Evolutionary conservation across 768 basidiomycete genomes (phyloP).

Genomic region (Termitomyces sp.): DNA sequence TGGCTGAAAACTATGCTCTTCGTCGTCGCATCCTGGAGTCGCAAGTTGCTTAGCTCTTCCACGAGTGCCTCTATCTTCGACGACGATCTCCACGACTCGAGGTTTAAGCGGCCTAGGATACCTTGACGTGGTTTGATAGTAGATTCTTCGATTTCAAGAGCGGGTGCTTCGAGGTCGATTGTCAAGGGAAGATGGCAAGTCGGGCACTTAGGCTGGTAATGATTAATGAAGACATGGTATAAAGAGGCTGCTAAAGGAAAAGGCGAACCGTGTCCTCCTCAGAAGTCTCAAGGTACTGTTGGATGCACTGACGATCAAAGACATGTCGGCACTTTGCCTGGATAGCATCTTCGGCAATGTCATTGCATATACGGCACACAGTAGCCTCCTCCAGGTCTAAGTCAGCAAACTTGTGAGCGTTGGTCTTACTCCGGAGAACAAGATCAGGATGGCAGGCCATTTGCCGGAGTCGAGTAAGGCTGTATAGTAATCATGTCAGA

Average conservation of each 20-base stretch:
- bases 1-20: constrained; percentile 98
- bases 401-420: constrained; percentile 54
- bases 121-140: constrained; percentile 66
- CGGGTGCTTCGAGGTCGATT: constrained; percentile 94
- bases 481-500: constrained; percentile 22
- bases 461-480: constrained; percentile 93
- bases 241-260: neutral
- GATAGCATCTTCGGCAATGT: constrained; percentile 96
- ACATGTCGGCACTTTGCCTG: constrained; percentile 90
- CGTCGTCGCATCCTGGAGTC: constrained; percentile 82
- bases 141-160: constrained; percentile 76
- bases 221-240: neutral
- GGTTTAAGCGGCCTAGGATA: constrained; percentile 85
- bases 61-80: constrained; percentile 96
- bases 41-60: constrained; percentile 86
- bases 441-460: constrained; percentile 96
- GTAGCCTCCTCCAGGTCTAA: constrained; percentile 71
- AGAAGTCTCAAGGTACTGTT: constrained; percentile 80
- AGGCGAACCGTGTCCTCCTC: constrained; percentile 58
- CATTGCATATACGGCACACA: constrained; percentile 93
- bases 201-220: constrained; percentile 79
- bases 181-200: constrained; percentile 91
- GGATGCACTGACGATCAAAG: constrained; percentile 95
- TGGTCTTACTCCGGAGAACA: constrained; percentile 84
- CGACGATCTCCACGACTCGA: constrained; percentile 92